phyloP scores from a whole-genome alignment of 306 rosid species.

The Vigna hirtella region DNA sequence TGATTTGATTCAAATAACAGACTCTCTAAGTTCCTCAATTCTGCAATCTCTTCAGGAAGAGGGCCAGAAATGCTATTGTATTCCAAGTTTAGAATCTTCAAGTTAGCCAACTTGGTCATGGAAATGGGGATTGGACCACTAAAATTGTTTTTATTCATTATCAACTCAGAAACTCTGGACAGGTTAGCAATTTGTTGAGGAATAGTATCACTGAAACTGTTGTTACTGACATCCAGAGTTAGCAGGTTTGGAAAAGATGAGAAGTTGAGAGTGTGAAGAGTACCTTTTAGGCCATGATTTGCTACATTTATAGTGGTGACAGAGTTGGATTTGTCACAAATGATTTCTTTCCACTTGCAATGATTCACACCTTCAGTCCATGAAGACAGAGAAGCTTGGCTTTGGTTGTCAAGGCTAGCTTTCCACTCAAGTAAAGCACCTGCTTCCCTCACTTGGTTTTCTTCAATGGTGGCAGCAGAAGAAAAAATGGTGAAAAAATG shows the following conservation, averaged over 20 bases:
- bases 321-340: slow-evolving; percentile 22
- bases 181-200: slow-evolving; percentile 33
- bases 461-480: background rate
- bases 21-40: background rate
- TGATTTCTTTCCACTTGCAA: slow-evolving; percentile 25
- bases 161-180: background rate
- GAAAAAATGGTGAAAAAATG: background rate
- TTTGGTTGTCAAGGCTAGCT: slow-evolving; percentile 30
- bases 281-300: slow-evolving; percentile 28
- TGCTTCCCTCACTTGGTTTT: background rate
- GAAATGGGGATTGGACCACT: background rate
- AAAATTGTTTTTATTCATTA: background rate
- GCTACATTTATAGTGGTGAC: background rate
- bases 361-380: background rate
- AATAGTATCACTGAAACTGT: slow-evolving; percentile 9
- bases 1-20: background rate
- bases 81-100: background rate
- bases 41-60: slow-evolving; percentile 24
- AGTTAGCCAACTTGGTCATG: background rate
- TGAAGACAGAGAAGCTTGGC: slow-evolving; percentile 12
- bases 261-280: slow-evolving; percentile 22
- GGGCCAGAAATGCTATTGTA: background rate
- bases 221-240: background rate
- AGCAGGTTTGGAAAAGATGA: slow-evolving; percentile 10
- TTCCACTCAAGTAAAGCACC: slow-evolving; percentile 13